Evolutionary conservation across 164 flowering plant genomes (phyloP).

Genomic region (Stephania japonica): DNA sequence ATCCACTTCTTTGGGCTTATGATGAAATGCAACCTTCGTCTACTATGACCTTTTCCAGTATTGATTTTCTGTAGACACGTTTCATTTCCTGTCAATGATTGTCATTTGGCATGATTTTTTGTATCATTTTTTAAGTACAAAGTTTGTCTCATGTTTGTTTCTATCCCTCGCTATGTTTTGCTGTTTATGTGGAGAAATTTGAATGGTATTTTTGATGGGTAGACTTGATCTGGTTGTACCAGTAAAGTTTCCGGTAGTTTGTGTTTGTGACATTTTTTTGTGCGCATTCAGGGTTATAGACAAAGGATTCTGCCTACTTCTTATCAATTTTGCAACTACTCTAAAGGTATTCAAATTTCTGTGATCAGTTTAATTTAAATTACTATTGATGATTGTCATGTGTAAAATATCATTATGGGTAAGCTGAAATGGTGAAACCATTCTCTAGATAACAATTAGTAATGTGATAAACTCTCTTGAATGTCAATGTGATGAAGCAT

Average conservation of each 20-base stretch:
- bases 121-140: background rate
- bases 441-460: background rate
- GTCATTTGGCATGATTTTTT: background rate
- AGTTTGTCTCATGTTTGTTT: background rate
- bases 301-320: conserved; percentile 35
- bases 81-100: background rate
- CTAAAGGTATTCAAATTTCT: conserved; percentile 44
- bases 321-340: conserved; percentile 35
- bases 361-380: background rate
- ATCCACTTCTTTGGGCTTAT: background rate
- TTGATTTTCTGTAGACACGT: background rate
- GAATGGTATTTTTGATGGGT: background rate
- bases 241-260: background rate
- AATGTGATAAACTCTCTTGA: background rate
- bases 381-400: background rate
- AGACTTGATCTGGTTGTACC: too few relatives aligned
- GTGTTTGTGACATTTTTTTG: conserved; percentile 9
- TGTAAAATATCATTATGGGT: background rate
- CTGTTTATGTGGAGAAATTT: background rate
- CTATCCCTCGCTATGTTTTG: background rate
- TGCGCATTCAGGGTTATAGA: conserved; percentile 38
- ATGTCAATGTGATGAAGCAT: background rate
- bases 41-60: too few relatives aligned
- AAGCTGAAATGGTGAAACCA: background rate
- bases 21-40: background rate